Evolutionary conservation across 2,329 filamentous ascomycete genomes (phyloP).

Genomic region (Apiospora saccharicola): DNA sequence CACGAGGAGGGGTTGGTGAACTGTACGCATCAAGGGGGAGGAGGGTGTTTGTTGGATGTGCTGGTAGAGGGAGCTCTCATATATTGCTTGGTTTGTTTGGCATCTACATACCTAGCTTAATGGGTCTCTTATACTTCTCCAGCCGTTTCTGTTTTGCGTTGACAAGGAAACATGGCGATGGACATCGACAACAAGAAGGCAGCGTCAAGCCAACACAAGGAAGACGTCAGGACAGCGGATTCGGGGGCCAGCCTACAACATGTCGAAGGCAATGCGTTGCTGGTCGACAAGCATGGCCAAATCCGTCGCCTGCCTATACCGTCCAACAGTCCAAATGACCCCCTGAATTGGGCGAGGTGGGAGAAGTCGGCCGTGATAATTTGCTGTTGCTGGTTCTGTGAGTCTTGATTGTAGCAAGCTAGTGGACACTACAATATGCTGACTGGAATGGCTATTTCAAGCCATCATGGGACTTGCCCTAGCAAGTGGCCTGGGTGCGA

Average conservation of each 20-base stretch:
- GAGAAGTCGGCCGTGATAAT: slow-evolving; percentile 34
- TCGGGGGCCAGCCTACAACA: not conserved
- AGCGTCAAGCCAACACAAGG: not conserved
- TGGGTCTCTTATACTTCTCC: not conserved
- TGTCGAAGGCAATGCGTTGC: slow-evolving; percentile 24
- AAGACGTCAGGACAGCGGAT: not conserved
- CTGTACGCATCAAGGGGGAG: not conserved
- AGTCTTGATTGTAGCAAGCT: not conserved
- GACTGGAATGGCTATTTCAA: not conserved
- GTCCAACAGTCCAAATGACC: slow-evolving; percentile 36
- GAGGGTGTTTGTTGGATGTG: too few relatives aligned
- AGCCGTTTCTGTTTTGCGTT: not conserved
- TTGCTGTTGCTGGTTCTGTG: slow-evolving; percentile 42
- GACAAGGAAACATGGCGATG: not conserved
- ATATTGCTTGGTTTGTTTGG: not conserved
- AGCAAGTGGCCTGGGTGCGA: slow-evolving; percentile 56
- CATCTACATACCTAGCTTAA: too few relatives aligned
- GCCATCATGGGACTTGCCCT: slow-evolving; percentile 48
- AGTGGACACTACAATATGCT: not conserved
- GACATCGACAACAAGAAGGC: not conserved
- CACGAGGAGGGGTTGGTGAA: not conserved
- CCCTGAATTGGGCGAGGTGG: slow-evolving; percentile 37
- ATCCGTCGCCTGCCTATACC: slow-evolving; percentile 34
- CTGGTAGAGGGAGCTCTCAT: not conserved
- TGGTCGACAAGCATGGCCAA: slow-evolving; percentile 29